A percentile compares a stretch with the other conserved stretches of the same genome.
Evolutionary conservation across 768 basidiomycete species (phyloP).

Genomic region (Leccinum pellstonianum): DNA sequence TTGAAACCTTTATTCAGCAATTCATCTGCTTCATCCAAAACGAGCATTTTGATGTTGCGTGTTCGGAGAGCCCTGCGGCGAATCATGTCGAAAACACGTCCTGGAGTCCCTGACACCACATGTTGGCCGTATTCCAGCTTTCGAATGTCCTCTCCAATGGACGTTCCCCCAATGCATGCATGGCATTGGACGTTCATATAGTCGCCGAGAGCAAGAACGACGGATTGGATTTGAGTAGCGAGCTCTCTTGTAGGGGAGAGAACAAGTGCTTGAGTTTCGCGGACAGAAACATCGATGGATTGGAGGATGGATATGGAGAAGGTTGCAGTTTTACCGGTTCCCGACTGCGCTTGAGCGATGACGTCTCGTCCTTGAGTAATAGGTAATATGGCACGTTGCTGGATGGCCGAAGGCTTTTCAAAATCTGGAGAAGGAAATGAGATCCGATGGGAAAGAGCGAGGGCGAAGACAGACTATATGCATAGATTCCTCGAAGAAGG

Average conservation of each 20-base stretch:
- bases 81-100: constrained; percentile 99
- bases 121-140: constrained; percentile 98
- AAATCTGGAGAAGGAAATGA: constrained; percentile 55
- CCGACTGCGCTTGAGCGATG: constrained; percentile 98
- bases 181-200: constrained; percentile 99
- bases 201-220: constrained; percentile 93
- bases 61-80: constrained; percentile 89
- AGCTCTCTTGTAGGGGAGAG: constrained; percentile 98
- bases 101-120: constrained; percentile 95
- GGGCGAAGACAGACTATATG: constrained; percentile 71
- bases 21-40: constrained; percentile 95
- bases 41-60: constrained; percentile 96
- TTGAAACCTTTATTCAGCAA: constrained; percentile 98
- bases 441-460: neutral
- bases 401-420: constrained; percentile 98
- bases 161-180: constrained; percentile 96
- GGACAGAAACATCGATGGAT: constrained; percentile 91
- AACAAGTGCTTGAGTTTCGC: constrained; percentile 95
- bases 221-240: constrained; percentile 98
- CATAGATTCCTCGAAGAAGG: constrained; percentile 94
- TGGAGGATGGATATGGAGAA: constrained; percentile 98
- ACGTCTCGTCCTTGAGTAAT: constrained; percentile 96
- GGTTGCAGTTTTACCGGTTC: constrained; percentile 99
- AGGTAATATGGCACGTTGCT: constrained; percentile 96
- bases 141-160: constrained; percentile 95